Evolutionary conservation across 345 rosid species (phyloP).

Genomic region (Sisymbrium altissimum): DNA sequence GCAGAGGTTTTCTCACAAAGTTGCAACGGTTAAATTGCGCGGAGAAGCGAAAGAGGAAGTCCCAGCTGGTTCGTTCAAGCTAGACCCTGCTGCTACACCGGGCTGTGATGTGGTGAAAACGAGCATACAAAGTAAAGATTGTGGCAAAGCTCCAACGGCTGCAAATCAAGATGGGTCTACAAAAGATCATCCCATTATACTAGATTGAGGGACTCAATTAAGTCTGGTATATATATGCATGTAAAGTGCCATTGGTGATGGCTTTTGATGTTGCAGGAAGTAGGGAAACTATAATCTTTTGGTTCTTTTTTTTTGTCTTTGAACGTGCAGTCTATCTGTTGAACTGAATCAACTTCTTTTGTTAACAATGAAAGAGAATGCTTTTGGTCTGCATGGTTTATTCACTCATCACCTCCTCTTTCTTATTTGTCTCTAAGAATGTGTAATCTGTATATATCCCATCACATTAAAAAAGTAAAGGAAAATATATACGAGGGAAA

Average conservation of each 20-base stretch:
- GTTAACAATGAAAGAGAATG: background rate
- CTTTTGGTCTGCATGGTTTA: background rate
- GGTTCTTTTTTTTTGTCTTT: background rate
- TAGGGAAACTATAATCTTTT: background rate
- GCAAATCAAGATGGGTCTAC: no score
- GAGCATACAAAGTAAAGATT: background rate
- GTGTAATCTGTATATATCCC: no score
- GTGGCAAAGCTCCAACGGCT: no score
- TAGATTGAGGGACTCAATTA: conserved; percentile 3
- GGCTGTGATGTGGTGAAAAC: background rate
- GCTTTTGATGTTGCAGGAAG: conserved; percentile 8
- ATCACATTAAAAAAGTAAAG: no score
- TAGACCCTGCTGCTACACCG: conserved; percentile 63
- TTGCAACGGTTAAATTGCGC: conserved; percentile 54
- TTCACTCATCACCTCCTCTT: background rate
- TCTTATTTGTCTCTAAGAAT: background rate
- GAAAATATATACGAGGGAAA: no score
- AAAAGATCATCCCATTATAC: no score
- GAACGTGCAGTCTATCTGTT: background rate
- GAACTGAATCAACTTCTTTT: background rate
- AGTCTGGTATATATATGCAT: background rate
- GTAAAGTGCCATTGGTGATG: background rate
- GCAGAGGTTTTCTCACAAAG: conserved; percentile 63
- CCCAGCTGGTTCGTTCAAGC: conserved; percentile 56
- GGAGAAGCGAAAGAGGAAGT: conserved; percentile 61